Base-by-base conservation (phyloP, 2,329 filamentous ascomycete genomes). In the Stemphylium vesicarium region DNA sequence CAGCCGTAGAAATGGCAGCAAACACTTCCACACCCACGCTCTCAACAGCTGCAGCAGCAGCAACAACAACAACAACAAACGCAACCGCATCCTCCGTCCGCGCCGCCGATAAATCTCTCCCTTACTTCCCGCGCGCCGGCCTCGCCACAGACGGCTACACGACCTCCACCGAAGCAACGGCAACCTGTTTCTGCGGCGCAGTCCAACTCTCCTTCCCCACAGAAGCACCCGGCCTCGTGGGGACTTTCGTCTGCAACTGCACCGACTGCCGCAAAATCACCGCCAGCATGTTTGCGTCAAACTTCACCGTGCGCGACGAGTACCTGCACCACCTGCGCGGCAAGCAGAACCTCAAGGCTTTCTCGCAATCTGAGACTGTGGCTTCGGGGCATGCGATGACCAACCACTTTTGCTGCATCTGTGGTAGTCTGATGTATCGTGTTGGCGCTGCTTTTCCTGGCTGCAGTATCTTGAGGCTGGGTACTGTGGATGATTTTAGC, bases 361-460 rank as follows among this genome's bases (percentile, higher is more conserved):
- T 72, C 40, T 54, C 60, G 4, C 80, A 86, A 29, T 36, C 29
- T 1, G 38, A 45, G 1, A 68, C 64, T 8, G 45, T 50, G 3
- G 41, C 47, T 2, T 46, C 38, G 1, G 45, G 53, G 0, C 40
- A 55, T 1, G 26, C 15, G 10, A 89, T 88, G 85, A 82, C 81
- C 7, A 88, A 88, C 63, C 76, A 79, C 65, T 89, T 88, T 70
- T 89, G 86, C 60, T 73, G 65, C 0, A 81, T 76, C 0, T 89
- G 86, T 64, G 85, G 86, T 0, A 81, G 81, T 0, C 77, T 88
- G 4, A 82, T 88, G 84, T 88, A 86, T 61, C 79, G 85, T 0
- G 69, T 79, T 8, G 74, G 80, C 4, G 63, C 71, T 1, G 73
- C 65, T 0, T 81, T 77, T 48, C 82, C 83, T 0, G 82, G 77